Conservation (phyloP, 108 stramenopile species). For the Craspedostauros australis region DNA sequence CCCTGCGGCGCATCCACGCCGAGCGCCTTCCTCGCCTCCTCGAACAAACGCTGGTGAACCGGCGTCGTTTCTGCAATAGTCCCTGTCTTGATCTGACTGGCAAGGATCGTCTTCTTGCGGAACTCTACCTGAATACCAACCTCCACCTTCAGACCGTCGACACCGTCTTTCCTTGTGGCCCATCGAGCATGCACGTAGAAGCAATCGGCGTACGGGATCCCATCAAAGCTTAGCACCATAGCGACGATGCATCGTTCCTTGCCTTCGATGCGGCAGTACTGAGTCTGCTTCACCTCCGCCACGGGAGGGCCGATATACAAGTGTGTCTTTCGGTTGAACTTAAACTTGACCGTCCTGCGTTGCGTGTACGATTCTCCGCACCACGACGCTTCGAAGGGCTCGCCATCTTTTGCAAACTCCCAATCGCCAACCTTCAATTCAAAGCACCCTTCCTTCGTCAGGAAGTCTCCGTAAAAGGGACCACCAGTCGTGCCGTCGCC, state of each 20-base stretch:
- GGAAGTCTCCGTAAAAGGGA: slow-evolving; percentile 66
- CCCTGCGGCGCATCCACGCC: no score
- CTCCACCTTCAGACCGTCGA: slow-evolving; percentile 51
- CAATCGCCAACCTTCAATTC: slow-evolving; percentile 61
- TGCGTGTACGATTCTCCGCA: slow-evolving; percentile 46
- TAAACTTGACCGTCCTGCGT: slow-evolving; percentile 46
- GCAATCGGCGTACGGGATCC: slow-evolving; percentile 75
- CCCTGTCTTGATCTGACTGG: slow-evolving; percentile 63
- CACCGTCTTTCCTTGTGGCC: slow-evolving; percentile 53
- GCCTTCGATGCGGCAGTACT: slow-evolving; percentile 56
- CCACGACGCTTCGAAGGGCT: slow-evolving; percentile 48
- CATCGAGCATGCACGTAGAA: slow-evolving; percentile 80
- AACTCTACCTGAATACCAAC: slow-evolving; percentile 77
- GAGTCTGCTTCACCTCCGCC: slow-evolving; percentile 72
- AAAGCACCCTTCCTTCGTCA: slow-evolving; percentile 50
- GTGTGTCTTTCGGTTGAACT: slow-evolving; percentile 68
- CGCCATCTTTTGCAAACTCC: slow-evolving; percentile 32
- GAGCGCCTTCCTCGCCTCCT: slow-evolving; percentile 43
- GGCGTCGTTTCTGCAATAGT: slow-evolving; percentile 58
- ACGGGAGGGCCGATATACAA: slow-evolving; percentile 78
- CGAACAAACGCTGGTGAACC: slow-evolving; percentile 62
- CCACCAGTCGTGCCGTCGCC: slow-evolving; percentile 18
- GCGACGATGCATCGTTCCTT: slow-evolving; percentile 56
- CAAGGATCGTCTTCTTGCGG: slow-evolving; percentile 65
- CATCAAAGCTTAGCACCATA: slow-evolving; percentile 72